Conservation (phyloP, 345 rosid species). For the Garcia nutans region DNA sequence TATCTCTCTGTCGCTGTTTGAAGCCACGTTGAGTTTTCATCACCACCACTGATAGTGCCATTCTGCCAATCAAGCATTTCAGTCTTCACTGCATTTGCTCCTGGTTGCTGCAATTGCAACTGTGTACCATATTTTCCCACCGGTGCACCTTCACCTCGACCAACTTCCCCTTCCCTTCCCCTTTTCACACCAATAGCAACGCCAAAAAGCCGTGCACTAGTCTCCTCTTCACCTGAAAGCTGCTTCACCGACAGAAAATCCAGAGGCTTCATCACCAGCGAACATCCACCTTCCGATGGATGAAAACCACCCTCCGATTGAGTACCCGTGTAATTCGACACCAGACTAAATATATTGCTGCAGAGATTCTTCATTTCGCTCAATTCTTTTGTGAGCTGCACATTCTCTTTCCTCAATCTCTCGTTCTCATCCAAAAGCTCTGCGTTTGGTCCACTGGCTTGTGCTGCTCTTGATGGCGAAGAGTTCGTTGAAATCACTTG, state of each 20-base stretch:
- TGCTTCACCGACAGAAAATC: conserved; percentile 15
- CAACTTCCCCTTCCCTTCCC: conserved; percentile 21
- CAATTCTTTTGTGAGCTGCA: conserved; percentile 32
- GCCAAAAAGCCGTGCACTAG: conserved; percentile 21
- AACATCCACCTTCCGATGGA: not conserved
- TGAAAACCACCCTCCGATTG: not conserved
- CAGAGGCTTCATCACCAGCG: not conserved
- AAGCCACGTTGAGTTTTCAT: not conserved
- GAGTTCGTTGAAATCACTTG: conserved; percentile 25
- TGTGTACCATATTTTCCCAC: not conserved
- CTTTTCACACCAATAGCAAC: conserved; percentile 25
- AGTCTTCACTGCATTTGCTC: conserved; percentile 2
- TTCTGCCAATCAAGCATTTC: conserved; percentile 17
- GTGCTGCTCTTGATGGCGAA: conserved; percentile 13
- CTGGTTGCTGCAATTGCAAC: conserved; percentile 8
- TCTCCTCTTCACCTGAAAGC: conserved; percentile 3
- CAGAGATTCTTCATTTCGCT: conserved; percentile 37
- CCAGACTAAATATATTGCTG: conserved; percentile 30
- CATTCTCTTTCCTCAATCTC: conserved; percentile 42
- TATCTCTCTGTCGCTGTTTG: not conserved
- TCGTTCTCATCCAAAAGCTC: conserved; percentile 47
- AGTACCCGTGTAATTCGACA: conserved; percentile 27
- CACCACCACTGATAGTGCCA: not conserved
- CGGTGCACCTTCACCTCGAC: not conserved
- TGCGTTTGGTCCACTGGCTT: conserved; percentile 18